Evolutionary conservation across 2,329 filamentous ascomycete species (phyloP).

Genomic region (Ceratocystis harringtonii): DNA sequence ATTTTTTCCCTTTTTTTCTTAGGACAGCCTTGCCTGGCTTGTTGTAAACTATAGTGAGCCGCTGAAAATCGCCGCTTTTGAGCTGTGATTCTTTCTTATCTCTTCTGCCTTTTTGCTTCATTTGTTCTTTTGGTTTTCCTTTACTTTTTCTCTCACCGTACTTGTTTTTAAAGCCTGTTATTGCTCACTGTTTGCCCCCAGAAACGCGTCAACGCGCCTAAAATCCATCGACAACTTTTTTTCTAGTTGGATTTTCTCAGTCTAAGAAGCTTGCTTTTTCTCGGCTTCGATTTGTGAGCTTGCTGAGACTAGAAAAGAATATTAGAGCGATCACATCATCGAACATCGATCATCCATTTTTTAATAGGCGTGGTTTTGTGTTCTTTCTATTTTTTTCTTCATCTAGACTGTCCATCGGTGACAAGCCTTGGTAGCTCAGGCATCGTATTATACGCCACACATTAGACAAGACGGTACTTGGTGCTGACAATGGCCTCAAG

Average conservation of each 20-base stretch:
- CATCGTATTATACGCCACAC: not conserved
- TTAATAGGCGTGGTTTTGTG: not conserved
- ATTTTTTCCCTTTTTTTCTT: not conserved
- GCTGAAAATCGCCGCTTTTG: not conserved
- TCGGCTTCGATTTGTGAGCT: not conserved
- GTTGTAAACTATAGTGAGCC: not conserved
- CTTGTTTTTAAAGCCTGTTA: not conserved
- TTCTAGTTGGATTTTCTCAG: constrained; percentile 2
- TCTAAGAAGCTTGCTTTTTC: constrained; percentile 1
- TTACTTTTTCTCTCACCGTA: not conserved
- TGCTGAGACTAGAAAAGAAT: not conserved
- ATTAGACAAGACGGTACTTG: not conserved
- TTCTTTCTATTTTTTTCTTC: not conserved
- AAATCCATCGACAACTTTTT: constrained; percentile 13
- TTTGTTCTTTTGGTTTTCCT: not conserved
- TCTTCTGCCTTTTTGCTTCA: not conserved
- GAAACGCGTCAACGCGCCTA: constrained; percentile 17
- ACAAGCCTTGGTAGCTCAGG: not conserved
- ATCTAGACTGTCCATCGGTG: not conserved
- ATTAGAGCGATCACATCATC: not conserved
- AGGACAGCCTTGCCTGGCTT: not conserved
- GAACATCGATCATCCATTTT: not conserved
- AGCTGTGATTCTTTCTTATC: not conserved
- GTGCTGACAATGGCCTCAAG: constrained; percentile 14
- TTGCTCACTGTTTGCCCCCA: constrained; percentile 4